phyloP scores from a whole-genome alignment of 2,329 filamentous ascomycete species.

The Rhynchosporium graminicola region DNA sequence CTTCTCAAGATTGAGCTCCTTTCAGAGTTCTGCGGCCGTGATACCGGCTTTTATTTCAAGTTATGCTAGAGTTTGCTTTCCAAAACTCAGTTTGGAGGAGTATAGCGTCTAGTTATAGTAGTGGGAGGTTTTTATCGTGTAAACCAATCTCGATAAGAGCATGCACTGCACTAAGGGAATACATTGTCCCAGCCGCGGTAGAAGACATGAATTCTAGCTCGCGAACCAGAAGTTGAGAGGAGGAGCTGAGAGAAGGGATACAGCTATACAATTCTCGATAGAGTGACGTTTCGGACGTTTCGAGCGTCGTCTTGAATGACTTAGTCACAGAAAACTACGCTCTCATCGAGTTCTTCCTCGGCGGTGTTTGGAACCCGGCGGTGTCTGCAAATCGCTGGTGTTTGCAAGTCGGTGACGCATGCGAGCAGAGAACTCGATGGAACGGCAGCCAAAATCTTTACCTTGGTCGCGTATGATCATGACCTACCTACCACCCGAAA shows the following conservation, averaged over 20 bases:
- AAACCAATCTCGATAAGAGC: slow-evolving; percentile 36
- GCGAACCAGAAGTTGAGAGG: slow-evolving; percentile 35
- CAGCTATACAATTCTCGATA: background rate
- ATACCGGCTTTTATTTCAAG: slow-evolving; percentile 6
- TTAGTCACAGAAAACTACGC: too few species aligned
- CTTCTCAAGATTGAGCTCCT: slow-evolving; percentile 28
- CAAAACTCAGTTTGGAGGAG: background rate
- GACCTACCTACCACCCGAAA: too few species aligned
- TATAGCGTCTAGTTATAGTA: background rate
- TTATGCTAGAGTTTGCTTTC: background rate
- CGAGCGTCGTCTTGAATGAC: too few species aligned
- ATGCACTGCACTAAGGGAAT: slow-evolving; percentile 33
- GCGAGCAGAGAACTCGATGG: too few species aligned
- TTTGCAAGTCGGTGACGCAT: too few species aligned
- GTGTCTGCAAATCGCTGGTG: too few species aligned
- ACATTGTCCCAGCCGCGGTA: slow-evolving; percentile 27
- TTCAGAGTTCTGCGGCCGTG: slow-evolving; percentile 26
- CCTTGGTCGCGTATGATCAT: too few species aligned
- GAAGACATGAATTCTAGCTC: slow-evolving; percentile 37
- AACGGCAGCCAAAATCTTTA: too few species aligned
- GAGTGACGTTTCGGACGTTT: too few species aligned
- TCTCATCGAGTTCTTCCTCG: too few species aligned
- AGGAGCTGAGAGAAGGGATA: slow-evolving; percentile 28
- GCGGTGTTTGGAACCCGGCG: too few species aligned
- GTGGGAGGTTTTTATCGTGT: background rate